Conservation (phyloP, 2,329 filamentous ascomycete genomes). For the Penicillium hordei region DNA sequence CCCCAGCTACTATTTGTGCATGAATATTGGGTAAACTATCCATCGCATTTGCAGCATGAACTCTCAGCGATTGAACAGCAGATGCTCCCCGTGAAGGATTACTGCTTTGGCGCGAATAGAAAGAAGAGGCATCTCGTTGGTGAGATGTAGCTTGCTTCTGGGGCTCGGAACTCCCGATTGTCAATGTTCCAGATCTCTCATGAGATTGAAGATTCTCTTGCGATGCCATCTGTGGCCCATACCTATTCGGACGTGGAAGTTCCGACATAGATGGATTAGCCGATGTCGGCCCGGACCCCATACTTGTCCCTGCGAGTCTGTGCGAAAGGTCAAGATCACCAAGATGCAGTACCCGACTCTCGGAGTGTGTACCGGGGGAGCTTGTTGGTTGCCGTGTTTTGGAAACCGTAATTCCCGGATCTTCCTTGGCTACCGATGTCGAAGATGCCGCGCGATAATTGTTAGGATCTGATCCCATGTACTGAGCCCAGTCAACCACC, state of each 20-base stretch:
- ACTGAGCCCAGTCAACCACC: constrained; percentile 15
- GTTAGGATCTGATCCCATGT: constrained; percentile 6
- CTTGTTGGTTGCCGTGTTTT: constrained; percentile 25
- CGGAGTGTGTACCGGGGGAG: constrained; percentile 15
- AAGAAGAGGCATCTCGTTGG: constrained; percentile 24
- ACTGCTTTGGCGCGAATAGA: constrained; percentile 28
- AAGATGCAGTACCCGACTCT: constrained; percentile 27
- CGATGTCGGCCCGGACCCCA: constrained; percentile 23
- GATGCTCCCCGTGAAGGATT: constrained; percentile 12
- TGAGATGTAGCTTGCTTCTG: constrained; percentile 1
- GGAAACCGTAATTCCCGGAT: constrained; percentile 21
- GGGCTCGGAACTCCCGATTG: neutral
- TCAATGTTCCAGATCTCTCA: constrained; percentile 4
- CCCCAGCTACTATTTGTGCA: constrained; percentile 3
- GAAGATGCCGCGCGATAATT: constrained; percentile 10
- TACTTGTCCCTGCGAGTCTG: constrained; percentile 25
- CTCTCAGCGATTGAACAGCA: constrained; percentile 3
- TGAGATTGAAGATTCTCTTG: constrained; percentile 15
- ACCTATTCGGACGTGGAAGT: constrained; percentile 14
- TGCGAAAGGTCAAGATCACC: constrained; percentile 32
- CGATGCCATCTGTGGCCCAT: constrained; percentile 12
- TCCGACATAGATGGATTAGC: constrained; percentile 25
- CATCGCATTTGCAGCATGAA: constrained; percentile 3
- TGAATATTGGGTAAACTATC: constrained; percentile 4
- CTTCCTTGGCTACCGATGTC: constrained; percentile 18